Conservation (phyloP, 2,329 filamentous ascomycete genomes). For the Cytospora chrysosperma region DNA sequence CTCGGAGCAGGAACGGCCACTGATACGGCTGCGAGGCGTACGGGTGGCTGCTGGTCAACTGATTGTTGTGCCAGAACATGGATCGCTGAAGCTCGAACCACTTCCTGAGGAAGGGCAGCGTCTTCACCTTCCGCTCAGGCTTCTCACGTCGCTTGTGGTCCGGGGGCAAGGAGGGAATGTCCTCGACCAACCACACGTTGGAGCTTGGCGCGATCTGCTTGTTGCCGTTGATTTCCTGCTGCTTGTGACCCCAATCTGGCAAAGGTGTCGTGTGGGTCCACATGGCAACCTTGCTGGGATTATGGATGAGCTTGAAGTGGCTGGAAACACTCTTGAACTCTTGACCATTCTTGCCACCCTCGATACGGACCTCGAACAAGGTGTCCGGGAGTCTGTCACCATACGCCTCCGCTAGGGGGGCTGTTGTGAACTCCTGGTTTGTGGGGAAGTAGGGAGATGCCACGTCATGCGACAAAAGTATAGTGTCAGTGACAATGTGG, state of each 20-base stretch:
- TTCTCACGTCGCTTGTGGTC: conserved; percentile 74
- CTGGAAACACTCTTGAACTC: conserved; percentile 88
- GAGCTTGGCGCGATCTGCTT: conserved; percentile 88
- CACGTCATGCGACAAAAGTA: conserved; percentile 92
- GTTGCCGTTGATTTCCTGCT: conserved; percentile 99
- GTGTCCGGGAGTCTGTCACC: conserved; percentile 81
- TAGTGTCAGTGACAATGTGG: conserved; percentile 80
- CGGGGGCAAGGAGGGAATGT: conserved; percentile 74
- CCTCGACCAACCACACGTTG: conserved; percentile 93
- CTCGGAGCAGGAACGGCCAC: conserved; percentile 95
- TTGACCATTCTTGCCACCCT: conserved; percentile 75
- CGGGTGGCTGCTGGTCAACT: conserved; percentile 92
- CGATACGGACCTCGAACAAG: conserved; percentile 87
- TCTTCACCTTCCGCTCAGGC: conserved; percentile 76
- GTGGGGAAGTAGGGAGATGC: conserved; percentile 95
- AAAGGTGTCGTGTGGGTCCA: conserved; percentile 95
- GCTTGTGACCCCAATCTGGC: conserved; percentile 96
- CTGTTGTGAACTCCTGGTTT: conserved; percentile 97
- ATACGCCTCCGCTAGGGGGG: conserved; percentile 68
- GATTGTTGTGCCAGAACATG: conserved; percentile 99
- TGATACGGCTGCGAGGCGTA: conserved; percentile 94
- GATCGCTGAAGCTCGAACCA: conserved; percentile 95
- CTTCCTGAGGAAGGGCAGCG: conserved; percentile 84
- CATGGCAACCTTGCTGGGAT: conserved; percentile 95
- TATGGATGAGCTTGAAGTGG: conserved; percentile 94